Conservation (phyloP, 495 filamentous ascomycete genomes). For the Cercophora sp. region DNA sequence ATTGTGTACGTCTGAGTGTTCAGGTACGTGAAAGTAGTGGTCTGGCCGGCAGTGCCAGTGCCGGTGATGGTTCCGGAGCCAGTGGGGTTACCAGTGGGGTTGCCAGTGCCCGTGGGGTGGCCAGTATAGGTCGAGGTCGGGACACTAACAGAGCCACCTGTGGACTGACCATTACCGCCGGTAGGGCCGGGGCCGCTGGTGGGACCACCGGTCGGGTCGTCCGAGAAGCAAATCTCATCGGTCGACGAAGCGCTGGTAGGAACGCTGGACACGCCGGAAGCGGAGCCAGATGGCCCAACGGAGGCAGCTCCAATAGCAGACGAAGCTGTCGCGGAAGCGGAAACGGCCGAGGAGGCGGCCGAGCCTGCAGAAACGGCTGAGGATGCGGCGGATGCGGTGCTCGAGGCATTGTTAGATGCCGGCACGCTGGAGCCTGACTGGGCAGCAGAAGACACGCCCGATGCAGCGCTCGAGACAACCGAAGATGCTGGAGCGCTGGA, state of each 20-base stretch:
- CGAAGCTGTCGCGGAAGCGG: not conserved
- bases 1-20: conserved; percentile 45
- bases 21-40: not conserved
- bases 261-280: not conserved
- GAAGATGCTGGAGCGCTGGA: no score
- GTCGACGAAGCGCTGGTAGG: not conserved
- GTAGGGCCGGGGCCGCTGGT: not conserved
- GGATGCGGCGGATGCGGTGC: not conserved
- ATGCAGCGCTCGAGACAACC: not conserved
- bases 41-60: not conserved
- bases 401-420: not conserved
- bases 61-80: not conserved
- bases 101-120: no score
- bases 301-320: not conserved
- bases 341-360: not conserved
- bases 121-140: not conserved
- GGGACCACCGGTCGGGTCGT: not conserved
- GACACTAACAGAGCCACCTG: not conserved
- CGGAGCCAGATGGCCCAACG: not conserved
- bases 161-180: no score
- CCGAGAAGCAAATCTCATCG: not conserved
- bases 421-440: not conserved
- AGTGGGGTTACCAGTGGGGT: no score
- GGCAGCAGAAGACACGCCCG: not conserved
- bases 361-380: conserved; percentile 3